phyloP scores from a whole-genome alignment of 2,329 filamentous ascomycete genomes.

The Fusarium nygamai region DNA sequence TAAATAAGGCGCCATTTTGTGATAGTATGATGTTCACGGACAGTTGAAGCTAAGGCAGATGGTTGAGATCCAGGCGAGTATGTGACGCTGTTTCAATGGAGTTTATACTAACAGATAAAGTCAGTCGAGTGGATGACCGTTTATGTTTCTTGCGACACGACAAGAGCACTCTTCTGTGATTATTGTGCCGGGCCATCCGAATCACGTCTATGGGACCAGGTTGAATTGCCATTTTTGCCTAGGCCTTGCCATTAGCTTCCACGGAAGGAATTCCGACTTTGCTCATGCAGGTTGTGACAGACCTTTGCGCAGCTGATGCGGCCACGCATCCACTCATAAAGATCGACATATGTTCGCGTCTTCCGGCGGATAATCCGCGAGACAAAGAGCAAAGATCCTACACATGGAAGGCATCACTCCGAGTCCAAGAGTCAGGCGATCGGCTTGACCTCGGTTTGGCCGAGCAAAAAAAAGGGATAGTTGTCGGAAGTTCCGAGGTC shows the following conservation, averaged over 20 bases:
- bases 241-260: not conserved
- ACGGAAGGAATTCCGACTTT: not conserved
- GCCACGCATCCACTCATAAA: not conserved
- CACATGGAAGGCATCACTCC: fast-evolving
- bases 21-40: fast-evolving
- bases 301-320: not conserved
- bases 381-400: fast-evolving
- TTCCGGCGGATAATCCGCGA: not conserved
- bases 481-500: not conserved
- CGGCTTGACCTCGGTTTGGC: not conserved
- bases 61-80: not conserved
- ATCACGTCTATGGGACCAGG: fast-evolving
- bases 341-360: not conserved
- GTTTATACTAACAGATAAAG: fast-evolving
- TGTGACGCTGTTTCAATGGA: not conserved
- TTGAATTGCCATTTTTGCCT: too few relatives aligned
- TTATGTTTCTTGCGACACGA: not conserved
- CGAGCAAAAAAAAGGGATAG: not conserved
- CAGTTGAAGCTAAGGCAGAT: fast-evolving
- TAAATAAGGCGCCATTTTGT: not conserved
- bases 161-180: not conserved
- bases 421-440: not conserved
- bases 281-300: not conserved
- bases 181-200: not conserved
- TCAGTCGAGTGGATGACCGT: not conserved